Evolutionary conservation across 495 filamentous ascomycete genomes (phyloP), one percentile per base, ranked within the genome.

Genomic region (Tirmania nivea): DNA sequence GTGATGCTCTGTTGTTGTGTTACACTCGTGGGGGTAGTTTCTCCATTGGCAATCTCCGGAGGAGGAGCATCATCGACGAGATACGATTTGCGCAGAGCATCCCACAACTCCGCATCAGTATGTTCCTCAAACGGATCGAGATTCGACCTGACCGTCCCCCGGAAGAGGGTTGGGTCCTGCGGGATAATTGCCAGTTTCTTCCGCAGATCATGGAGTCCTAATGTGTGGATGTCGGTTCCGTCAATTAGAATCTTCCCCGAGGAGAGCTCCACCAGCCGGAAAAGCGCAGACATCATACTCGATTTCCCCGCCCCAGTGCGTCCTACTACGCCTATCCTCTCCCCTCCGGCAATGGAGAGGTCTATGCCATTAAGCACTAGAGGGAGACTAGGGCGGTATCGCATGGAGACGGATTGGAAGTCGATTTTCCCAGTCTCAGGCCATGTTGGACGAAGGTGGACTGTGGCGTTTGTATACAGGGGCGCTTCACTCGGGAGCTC

Each of bases 241-340:
- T 97, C 90, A 57, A 95, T 93, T 11, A 74, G 78, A 65, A 97
- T 94, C 48, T 69, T 74, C n/a, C 89, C 89, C 0, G 75, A 78
- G 0, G 78, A 83, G 7, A 95, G 69, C 65, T 94, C 89, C 2
- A 86, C 82, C 0, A 95, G 73, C 0, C 89, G 83, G 75, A 97
- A 95, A 3, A 97, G 72, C 0, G 86, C 83, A 49, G 79, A 80
- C 85, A 94, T 93, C 71, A 97, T 94, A 56, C 78, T 84, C 47
- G 83, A 89, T 68, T 97, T 97, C 34, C 89, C 89, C 0, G 90
- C 90, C 7, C 89, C 89, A 0, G 89, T 97, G 17, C 90, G 79
- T 2, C 89, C 89, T 34, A 97, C 86, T 52, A 97, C 82, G 14
- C 90, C 89, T 54, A 97, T 86, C 21, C 88, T 77, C 70, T 94